Percentiles rank a stretch among this genome's conserved stretches.
phyloP scores from a whole-genome alignment of 495 filamentous ascomycete species.

The Xylaria palmicola region DNA sequence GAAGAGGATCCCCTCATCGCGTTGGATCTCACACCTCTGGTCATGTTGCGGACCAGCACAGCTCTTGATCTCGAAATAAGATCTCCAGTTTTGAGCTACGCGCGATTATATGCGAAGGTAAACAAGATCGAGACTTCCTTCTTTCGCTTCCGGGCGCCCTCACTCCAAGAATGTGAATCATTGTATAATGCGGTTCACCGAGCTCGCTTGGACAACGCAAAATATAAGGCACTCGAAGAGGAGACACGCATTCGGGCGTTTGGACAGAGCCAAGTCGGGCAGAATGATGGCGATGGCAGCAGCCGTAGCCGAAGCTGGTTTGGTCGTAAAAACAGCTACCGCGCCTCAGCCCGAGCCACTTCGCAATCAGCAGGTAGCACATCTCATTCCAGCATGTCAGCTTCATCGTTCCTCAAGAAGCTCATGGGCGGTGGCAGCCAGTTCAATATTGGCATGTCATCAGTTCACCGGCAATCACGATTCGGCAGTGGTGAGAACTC shows the following conservation, averaged over 20 bases:
- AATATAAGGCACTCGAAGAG: constrained; percentile 77
- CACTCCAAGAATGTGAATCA: constrained; percentile 70
- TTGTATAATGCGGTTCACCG: constrained; percentile 83
- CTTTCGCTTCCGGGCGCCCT: constrained; percentile 74
- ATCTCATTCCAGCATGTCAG: constrained; percentile 64
- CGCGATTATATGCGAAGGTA: constrained; percentile 66
- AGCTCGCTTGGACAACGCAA: constrained; percentile 81
- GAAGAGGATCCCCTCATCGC: constrained; percentile 64
- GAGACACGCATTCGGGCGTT: constrained; percentile 52
- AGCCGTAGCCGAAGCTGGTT: constrained; percentile 51
- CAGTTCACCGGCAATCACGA: constrained; percentile 47
- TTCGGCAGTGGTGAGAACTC: constrained; percentile 55
- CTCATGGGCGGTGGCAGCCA: constrained; percentile 50
- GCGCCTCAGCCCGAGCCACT: constrained; percentile 53
- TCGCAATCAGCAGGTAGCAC: constrained; percentile 42
- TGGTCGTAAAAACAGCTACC: constrained; percentile 59
- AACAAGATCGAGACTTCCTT: constrained; percentile 67
- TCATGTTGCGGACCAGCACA: constrained; percentile 82
- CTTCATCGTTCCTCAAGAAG: constrained; percentile 67
- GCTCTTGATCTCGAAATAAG: constrained; percentile 92
- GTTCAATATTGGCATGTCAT: constrained; percentile 70
- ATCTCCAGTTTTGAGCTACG: constrained; percentile 59
- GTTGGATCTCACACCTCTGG: constrained; percentile 82
- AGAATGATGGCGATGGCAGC: constrained; percentile 40
- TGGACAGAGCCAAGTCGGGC: constrained; percentile 38